phyloP scores from a whole-genome alignment of 2,329 filamentous ascomycete species.

The Hypoxylon sp. region DNA sequence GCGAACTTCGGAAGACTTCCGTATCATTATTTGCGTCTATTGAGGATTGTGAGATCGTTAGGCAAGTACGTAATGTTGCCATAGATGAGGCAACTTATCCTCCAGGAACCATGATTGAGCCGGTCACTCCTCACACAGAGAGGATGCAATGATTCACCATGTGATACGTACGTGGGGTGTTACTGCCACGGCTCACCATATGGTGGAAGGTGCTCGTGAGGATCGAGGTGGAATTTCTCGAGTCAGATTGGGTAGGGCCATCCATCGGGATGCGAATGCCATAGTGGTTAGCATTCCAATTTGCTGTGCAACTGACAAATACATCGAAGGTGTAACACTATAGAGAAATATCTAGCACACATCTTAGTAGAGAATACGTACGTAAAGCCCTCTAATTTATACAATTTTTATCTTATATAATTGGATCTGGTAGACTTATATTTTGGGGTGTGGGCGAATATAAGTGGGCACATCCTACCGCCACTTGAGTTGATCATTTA shows the following conservation, averaged over 20 bases:
- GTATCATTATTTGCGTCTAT: not conserved
- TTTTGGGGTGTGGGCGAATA: no score
- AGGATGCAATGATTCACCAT: slow-evolving; percentile 9
- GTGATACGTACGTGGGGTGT: slow-evolving; percentile 5
- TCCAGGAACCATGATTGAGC: not conserved
- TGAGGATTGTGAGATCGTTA: not conserved
- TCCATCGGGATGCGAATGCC: not conserved
- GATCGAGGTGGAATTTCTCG: not conserved
- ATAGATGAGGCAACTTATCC: not conserved
- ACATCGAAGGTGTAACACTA: not conserved
- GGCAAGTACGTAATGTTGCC: not conserved
- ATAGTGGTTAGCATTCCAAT: not conserved
- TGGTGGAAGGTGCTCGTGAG: not conserved
- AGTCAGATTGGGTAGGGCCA: not conserved
- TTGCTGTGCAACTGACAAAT: not conserved
- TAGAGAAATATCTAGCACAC: not conserved
- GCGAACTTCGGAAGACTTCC: not conserved
- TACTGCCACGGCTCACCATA: not conserved
- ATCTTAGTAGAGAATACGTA: not conserved
- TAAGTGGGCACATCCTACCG: no score
- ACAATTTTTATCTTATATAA: no score
- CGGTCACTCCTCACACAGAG: slow-evolving; percentile 1
- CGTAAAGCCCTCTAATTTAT: not conserved
- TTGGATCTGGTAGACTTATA: no score
- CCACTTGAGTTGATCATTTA: no score